phyloP scores from a whole-genome alignment of 768 basidiomycete genomes.

The Coprinellus aureogranulatus region DNA sequence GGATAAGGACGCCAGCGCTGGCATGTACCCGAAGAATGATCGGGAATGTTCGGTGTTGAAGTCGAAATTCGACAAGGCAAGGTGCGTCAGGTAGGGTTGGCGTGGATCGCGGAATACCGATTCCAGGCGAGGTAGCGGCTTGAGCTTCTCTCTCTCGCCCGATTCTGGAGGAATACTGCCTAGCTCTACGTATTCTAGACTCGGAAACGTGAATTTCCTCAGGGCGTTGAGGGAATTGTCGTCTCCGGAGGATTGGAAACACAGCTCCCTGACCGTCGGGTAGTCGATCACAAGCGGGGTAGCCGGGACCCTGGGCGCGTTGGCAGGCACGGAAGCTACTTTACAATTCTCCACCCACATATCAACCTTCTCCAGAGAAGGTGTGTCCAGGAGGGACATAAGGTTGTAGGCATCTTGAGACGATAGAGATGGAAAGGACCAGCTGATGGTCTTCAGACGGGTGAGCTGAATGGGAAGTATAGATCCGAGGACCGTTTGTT shows the following conservation, averaged over 20 bases:
- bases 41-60: slow-evolving; percentile 37
- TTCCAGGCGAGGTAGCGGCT: slow-evolving; percentile 45
- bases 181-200: slow-evolving; percentile 44
- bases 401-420: slow-evolving; percentile 41
- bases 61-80: slow-evolving; percentile 48
- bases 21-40: slow-evolving; percentile 52
- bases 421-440: slow-evolving; percentile 39
- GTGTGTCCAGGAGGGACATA: slow-evolving; percentile 38
- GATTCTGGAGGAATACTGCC: slow-evolving; percentile 30
- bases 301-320: slow-evolving; percentile 14
- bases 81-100: slow-evolving; percentile 46
- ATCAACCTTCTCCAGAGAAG: slow-evolving; percentile 43
- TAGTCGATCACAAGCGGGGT: slow-evolving; percentile 21
- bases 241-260: slow-evolving; percentile 39
- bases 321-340: slow-evolving; percentile 7
- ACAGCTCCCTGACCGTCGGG: slow-evolving; percentile 39
- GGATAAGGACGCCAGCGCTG: slow-evolving; percentile 44
- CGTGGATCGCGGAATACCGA: slow-evolving; percentile 57
- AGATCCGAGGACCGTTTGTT: slow-evolving; percentile 9
- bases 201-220: slow-evolving; percentile 44
- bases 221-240: slow-evolving; percentile 37
- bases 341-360: slow-evolving; percentile 34
- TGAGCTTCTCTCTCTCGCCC: slow-evolving; percentile 16
- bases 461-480: slow-evolving; percentile 31
- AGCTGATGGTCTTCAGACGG: slow-evolving; percentile 43